Evolutionary conservation across 441 rosid genomes (phyloP), one percentile per base, ranked within the genome.

Genomic region (Populus hybrid): DNA sequence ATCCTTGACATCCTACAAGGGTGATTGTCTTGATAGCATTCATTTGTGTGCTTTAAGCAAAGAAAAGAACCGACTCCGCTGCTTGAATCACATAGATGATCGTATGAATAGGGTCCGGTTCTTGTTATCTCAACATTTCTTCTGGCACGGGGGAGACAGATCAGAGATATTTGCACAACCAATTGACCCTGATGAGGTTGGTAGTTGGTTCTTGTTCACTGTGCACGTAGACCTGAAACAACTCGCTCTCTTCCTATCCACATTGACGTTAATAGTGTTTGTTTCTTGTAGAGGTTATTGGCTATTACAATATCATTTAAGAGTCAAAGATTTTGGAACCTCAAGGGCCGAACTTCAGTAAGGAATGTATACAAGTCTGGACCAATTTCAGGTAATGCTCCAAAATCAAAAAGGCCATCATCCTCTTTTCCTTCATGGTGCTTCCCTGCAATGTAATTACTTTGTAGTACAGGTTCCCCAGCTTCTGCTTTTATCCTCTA

Each of bases 261-360:
- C 38, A 2, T 24, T 69, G 18, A 69, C 50, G 18, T 26, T 23
- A 65, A 63, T 70, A 38, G 77, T 64, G 24, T n/a, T 46, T 77
- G 16, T 69, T 73, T 81, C 57, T 78, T 70, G 71, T 73, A 21
- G 79, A 90, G 92, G 92, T 89, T 34, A 78, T 61, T 63, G 82
- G 70, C 65, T 86, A 89, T 75, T 83, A 83, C 74, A 77, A 70
- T 18, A 72, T 83, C 70, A 82, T 90, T 69, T 80, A 86, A 69
- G 87, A 87, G 75, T 87, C 94, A 8, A 85, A 92, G 92, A 89
- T 85, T 88, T 89, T 68, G 82, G 87, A 70, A 85, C 88, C 0
- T 82, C 88, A 79, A 76, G 82, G 50, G 81, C 82, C 69, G 87
- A 89, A 82, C 89, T 89, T 73, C 81, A 83, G 59, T 84, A 78